Base-by-base conservation (phyloP, 2,329 filamentous ascomycete species). In the Rosellinia necatrix region DNA sequence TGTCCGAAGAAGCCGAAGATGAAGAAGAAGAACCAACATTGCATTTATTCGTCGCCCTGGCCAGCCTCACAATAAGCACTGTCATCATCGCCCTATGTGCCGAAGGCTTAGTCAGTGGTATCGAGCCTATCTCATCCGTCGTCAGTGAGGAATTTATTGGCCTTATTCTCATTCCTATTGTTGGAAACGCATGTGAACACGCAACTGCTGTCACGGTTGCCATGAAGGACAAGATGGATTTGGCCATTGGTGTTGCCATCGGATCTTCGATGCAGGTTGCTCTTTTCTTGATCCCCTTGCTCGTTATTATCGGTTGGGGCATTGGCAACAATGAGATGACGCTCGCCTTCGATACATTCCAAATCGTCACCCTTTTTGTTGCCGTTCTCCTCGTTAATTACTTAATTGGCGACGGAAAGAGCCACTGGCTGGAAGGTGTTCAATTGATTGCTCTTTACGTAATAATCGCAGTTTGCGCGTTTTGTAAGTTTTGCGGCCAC, bases 311-410 rank as follows among this genome's bases (percentile, higher is more conserved):
- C 30, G 89, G 89, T 51, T 93, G 90, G 90, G 86, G 85, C 60
- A 85, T 92, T 81, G 82, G 76, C 32, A 72, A 82, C 59, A 85
- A 87, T 59, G 79, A 85, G 1, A 93, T 93, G 90, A 90, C 86
- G 17, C 81, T 96, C 4, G 88, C 88, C 71, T 94, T 96, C 70
- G 91, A 96, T 68, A 86, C 86, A 1, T 97, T 97, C 78, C 91
- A 96, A 75, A 87, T 96, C 12, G 88, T 92, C 19, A 87, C 89
- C 35, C 76, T 96, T 35, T 96, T 96, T 64, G 89, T 94, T 10
- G 86, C 90, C 2, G 90, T 91, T 0, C 83, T 96, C 37, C 80
- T 96, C 29, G 89, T 92, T 55, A 96, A 96, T 70, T 96, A 96
- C 70, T 75, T 96, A 38, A 91, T 96, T 44, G 81, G 87, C 17